Evolutionary conservation across 2,329 filamentous ascomycete species (phyloP).

Genomic region (Mariannaea sp.): DNA sequence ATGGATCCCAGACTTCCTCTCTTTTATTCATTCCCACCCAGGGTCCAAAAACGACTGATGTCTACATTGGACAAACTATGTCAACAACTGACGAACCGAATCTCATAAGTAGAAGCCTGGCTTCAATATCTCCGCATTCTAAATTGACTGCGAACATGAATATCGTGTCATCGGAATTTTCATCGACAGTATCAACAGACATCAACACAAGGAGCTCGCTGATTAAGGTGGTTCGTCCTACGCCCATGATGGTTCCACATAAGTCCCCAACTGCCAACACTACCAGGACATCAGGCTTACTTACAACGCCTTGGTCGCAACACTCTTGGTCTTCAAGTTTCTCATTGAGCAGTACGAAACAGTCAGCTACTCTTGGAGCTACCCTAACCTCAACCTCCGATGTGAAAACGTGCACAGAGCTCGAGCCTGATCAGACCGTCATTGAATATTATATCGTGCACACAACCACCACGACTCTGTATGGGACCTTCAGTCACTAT

Average conservation of each 20-base stretch:
- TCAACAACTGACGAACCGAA: neutral
- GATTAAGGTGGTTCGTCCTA: neutral
- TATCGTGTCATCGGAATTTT: neutral
- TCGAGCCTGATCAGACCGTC: slow-evolving; percentile 37
- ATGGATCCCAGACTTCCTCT: neutral
- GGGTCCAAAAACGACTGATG: neutral
- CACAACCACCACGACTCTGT: slow-evolving; percentile 56
- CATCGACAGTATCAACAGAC: neutral
- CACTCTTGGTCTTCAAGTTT: slow-evolving; percentile 11
- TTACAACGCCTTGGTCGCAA: neutral
- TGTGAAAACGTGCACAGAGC: slow-evolving; percentile 42
- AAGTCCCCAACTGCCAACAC: slow-evolving; percentile 1
- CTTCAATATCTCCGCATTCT: neutral
- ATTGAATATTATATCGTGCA: slow-evolving; percentile 53
- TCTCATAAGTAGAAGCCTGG: neutral
- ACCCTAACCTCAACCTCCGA: slow-evolving; percentile 21
- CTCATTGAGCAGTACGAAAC: slow-evolving; percentile 25
- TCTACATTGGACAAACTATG: neutral
- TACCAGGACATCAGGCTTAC: neutral
- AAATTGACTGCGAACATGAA: neutral
- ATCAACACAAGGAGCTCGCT: neutral
- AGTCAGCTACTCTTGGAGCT: slow-evolving; percentile 16
- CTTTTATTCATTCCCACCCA: neutral
- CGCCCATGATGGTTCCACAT: neutral
- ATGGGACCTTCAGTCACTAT: slow-evolving; percentile 51